Percentiles rank a stretch among this genome's conserved stretches.
These are phyloP conservation scores for Ophiosphaerella korrae DNA, from an alignment of 2,329 filamentous ascomycete species.

Conservation along the genomic window DNA sequence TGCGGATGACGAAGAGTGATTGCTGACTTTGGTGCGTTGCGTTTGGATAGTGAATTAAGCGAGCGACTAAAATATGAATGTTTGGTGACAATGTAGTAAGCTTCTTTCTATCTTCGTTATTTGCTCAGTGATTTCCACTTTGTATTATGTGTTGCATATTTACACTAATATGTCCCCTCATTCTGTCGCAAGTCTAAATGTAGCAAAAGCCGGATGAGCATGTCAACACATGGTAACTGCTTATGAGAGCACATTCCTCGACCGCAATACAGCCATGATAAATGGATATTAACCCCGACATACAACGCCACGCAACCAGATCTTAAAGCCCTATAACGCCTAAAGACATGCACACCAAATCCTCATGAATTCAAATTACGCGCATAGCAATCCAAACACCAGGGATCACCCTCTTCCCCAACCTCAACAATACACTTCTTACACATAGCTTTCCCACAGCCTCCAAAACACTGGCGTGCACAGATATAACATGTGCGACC, in stretches of 20 bases:
- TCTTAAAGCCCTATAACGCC: background rate
- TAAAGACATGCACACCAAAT: background rate
- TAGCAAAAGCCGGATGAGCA: too few relatives aligned
- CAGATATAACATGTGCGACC: slow-evolving; percentile 72
- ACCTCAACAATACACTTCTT: slow-evolving; percentile 72
- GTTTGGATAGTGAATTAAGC: too few relatives aligned
- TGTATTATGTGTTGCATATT: too few relatives aligned
- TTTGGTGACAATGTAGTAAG: too few relatives aligned
- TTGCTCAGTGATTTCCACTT: too few relatives aligned
- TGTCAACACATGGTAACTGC: too few relatives aligned
- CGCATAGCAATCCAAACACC: slow-evolving; percentile 65
- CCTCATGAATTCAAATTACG: slow-evolving; percentile 26
- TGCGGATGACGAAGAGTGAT: slow-evolving; percentile 14
- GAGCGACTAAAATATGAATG: too few relatives aligned
- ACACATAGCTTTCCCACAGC: slow-evolving; percentile 61
- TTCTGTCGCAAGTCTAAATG: too few relatives aligned
- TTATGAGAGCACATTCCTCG: too few relatives aligned
- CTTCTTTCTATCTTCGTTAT: too few relatives aligned
- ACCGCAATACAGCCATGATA: background rate
- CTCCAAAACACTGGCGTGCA: slow-evolving; percentile 64
- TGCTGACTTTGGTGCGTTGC: too few relatives aligned
- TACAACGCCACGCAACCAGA: background rate
- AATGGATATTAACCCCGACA: background rate
- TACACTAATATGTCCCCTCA: too few relatives aligned
- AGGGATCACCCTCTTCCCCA: slow-evolving; percentile 67